Percentiles rank a stretch among this genome's conserved stretches.
These are phyloP conservation scores for Candida patagonica DNA, from an alignment of 805 yeast genomes.

Conservation along the genomic window DNA sequence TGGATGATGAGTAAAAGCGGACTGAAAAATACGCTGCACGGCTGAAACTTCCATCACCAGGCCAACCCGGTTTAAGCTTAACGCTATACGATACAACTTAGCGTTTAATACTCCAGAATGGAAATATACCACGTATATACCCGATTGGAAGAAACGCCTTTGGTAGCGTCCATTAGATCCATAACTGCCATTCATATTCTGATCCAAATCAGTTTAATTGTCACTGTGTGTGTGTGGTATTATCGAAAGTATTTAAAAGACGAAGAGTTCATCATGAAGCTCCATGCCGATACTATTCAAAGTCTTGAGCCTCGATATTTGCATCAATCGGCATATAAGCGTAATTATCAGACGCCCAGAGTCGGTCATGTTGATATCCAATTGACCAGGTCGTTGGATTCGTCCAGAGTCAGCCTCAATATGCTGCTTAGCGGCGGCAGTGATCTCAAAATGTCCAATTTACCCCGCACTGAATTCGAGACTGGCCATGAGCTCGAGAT, in stretches of 20 bases:
- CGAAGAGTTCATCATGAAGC: background rate
- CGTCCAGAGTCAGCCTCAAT: background rate
- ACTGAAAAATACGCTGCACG: too few species aligned
- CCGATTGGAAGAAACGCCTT: too few species aligned
- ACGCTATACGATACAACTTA: too few species aligned
- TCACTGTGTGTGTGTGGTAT: constrained; percentile 1
- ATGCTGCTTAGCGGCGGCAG: background rate
- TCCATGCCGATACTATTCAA: too few species aligned
- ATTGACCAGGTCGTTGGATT: background rate
- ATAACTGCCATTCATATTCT: too few species aligned
- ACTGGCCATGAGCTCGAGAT: background rate
- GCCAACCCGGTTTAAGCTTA: too few species aligned
- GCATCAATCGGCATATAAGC: background rate
- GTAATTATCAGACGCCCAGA: background rate
- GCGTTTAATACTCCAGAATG: too few species aligned
- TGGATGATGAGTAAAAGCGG: too few species aligned
- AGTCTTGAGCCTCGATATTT: background rate
- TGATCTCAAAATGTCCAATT: constrained; percentile 1
- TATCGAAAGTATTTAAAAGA: background rate
- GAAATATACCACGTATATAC: too few species aligned
- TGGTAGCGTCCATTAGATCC: too few species aligned
- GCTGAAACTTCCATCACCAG: too few species aligned
- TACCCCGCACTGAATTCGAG: background rate
- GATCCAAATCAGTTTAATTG: background rate
- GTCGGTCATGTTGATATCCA: constrained; percentile 1